phyloP scores from a whole-genome alignment of 2,329 filamentous ascomycete genomes.

The Neofusicoccum kwambonambiense region DNA sequence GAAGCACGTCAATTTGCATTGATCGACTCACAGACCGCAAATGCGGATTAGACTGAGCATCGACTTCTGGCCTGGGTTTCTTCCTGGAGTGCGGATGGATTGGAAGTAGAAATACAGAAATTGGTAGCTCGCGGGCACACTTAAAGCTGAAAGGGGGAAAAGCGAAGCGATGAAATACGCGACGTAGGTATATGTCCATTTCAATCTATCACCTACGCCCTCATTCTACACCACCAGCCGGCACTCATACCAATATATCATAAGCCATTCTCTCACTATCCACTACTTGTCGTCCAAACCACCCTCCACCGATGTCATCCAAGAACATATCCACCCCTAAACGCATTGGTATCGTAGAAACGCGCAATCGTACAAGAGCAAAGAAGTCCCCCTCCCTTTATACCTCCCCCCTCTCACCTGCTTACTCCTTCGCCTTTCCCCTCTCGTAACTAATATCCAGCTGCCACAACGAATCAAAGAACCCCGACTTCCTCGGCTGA shows the following conservation, averaged over 20 bases:
- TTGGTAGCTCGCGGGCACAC: too few species aligned
- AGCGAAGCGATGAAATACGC: too few species aligned
- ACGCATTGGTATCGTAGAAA: neutral
- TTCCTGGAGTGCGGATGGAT: too few species aligned
- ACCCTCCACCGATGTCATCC: neutral
- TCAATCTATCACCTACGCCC: neutral
- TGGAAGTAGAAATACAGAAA: too few species aligned
- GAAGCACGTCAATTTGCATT: too few species aligned
- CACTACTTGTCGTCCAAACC: neutral
- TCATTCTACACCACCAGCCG: neutral
- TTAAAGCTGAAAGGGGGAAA: too few species aligned
- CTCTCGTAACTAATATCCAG: conserved; percentile 40
- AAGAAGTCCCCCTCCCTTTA: neutral
- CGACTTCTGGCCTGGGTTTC: too few species aligned
- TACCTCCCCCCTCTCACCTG: neutral
- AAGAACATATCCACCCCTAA: neutral
- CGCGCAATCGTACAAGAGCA: neutral
- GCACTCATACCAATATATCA: neutral
- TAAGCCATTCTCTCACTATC: neutral
- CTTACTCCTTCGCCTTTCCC: conserved; percentile 33
- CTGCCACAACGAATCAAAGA: conserved; percentile 41
- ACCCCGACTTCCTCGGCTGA: conserved; percentile 26
- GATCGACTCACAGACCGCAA: too few species aligned
- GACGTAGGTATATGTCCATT: too few species aligned
- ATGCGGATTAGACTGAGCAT: too few species aligned